phyloP scores from a whole-genome alignment of 371 early-diverging fungal genomes.

The Batkoa obscura region DNA sequence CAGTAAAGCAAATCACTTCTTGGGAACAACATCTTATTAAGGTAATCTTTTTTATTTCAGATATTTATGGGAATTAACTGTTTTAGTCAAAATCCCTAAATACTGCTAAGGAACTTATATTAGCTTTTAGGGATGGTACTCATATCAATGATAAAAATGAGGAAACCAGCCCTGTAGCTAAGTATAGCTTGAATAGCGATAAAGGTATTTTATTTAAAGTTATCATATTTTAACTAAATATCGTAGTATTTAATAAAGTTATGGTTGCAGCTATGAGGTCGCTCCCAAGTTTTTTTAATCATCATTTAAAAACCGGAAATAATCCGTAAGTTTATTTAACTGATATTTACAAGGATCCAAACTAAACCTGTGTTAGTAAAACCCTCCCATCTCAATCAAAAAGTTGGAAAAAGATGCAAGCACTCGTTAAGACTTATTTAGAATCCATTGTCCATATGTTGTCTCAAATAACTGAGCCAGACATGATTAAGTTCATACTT shows the following conservation, averaged over 20 bases:
- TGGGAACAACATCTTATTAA: slow-evolving; percentile 46
- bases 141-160: slow-evolving; percentile 38
- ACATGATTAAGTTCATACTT: slow-evolving; percentile 60
- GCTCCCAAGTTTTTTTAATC: slow-evolving; percentile 30
- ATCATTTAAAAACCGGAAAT: slow-evolving; percentile 8
- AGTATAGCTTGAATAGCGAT: slow-evolving; percentile 44
- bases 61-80: neutral
- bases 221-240: neutral
- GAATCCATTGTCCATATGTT: slow-evolving; percentile 45
- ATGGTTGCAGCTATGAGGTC: slow-evolving; percentile 35
- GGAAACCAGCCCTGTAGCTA: slow-evolving; percentile 27
- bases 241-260: slow-evolving; percentile 60
- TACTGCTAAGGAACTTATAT: slow-evolving; percentile 39
- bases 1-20: slow-evolving; percentile 35
- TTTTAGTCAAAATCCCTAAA: slow-evolving; percentile 32
- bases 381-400: slow-evolving; percentile 26
- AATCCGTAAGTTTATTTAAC: neutral
- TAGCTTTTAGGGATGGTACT: slow-evolving; percentile 69
- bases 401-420: slow-evolving; percentile 50
- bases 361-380: slow-evolving; percentile 15
- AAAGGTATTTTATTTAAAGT: neutral
- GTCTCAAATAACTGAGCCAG: slow-evolving; percentile 51
- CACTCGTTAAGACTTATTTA: slow-evolving; percentile 61
- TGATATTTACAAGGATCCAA: neutral
- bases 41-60: slow-evolving; percentile 4